Conservation (phyloP, 1,284 basidiomycete genomes). For the Chalciporus sp. region DNA sequence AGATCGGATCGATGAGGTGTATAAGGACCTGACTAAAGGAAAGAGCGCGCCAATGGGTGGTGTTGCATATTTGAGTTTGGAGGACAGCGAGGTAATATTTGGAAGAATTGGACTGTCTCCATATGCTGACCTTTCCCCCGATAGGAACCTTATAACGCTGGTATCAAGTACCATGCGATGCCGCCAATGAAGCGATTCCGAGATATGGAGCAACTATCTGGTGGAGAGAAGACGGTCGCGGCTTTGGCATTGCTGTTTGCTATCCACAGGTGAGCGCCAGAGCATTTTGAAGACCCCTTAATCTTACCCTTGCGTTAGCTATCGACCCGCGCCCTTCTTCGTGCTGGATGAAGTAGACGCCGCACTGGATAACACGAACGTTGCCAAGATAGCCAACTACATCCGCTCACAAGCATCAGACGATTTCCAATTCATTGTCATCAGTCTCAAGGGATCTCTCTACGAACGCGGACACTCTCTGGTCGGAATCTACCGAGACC, state of each 20-base stretch:
- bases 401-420: conserved; percentile 80
- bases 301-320: conserved; percentile 49
- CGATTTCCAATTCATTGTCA: conserved; percentile 94
- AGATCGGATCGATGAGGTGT: conserved; percentile 91
- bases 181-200: conserved; percentile 99
- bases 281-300: neutral
- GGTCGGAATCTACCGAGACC: conserved; percentile 93
- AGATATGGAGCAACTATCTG: conserved; percentile 98
- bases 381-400: conserved; percentile 90
- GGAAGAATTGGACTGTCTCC: neutral
- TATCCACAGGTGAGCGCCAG: conserved; percentile 75
- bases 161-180: conserved; percentile 99
- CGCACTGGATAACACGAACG: conserved; percentile 95
- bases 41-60: conserved; percentile 93
- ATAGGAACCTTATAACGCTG: conserved; percentile 93
- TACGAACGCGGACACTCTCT: conserved; percentile 92
- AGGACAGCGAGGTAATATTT: conserved; percentile 84
- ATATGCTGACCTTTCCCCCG: conserved; percentile 7
- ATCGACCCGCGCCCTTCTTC: conserved; percentile 98
- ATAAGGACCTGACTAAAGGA: conserved; percentile 97
- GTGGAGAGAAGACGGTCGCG: conserved; percentile 98
- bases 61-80: conserved; percentile 93
- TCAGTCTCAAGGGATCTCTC: conserved; percentile 89
- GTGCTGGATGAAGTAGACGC: conserved; percentile 99
- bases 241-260: conserved; percentile 95